These are phyloP conservation scores for Epichloe coenophiala DNA, from an alignment of 2,329 filamentous ascomycete species.

Conservation along the genomic window DNA sequence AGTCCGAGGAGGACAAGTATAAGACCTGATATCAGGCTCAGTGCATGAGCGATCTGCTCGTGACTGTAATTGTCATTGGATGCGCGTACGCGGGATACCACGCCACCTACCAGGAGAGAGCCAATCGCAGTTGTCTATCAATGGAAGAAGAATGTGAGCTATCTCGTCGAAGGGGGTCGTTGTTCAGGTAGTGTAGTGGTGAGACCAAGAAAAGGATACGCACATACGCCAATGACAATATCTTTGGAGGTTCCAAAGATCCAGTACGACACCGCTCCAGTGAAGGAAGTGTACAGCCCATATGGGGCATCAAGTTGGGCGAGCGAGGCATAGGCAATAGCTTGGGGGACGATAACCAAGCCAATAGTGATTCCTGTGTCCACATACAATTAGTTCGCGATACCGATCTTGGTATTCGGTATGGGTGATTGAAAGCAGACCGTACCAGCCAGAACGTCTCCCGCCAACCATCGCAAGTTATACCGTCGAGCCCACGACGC, in stretches of 20 bases:
- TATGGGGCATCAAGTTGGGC: constrained; percentile 55
- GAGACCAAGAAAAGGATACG: background rate
- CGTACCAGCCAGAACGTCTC: constrained; percentile 59
- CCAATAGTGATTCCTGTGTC: constrained; percentile 31
- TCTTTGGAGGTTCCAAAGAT: constrained; percentile 76
- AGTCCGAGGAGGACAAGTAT: constrained; percentile 32
- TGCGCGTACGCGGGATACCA: constrained; percentile 25
- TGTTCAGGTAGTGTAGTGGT: too few species aligned
- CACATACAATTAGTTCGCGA: too few species aligned
- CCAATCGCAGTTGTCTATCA: constrained; percentile 41
- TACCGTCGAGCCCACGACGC: constrained; percentile 56
- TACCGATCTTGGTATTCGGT: too few species aligned
- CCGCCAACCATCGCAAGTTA: constrained; percentile 57
- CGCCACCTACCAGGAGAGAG: constrained; percentile 35
- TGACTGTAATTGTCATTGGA: constrained; percentile 21
- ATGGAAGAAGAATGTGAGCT: background rate
- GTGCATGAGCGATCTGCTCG: constrained; percentile 28
- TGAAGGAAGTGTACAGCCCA: constrained; percentile 71
- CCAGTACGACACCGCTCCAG: constrained; percentile 70
- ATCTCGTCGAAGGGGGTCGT: too few species aligned
- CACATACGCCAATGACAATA: constrained; percentile 57
- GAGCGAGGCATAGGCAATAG: constrained; percentile 66
- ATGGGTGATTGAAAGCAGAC: background rate
- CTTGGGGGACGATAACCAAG: constrained; percentile 64
- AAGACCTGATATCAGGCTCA: constrained; percentile 31